These are phyloP conservation scores for Trichoderma oligosporum DNA, from an alignment of 2,329 filamentous ascomycete species.

Conservation along the genomic window DNA sequence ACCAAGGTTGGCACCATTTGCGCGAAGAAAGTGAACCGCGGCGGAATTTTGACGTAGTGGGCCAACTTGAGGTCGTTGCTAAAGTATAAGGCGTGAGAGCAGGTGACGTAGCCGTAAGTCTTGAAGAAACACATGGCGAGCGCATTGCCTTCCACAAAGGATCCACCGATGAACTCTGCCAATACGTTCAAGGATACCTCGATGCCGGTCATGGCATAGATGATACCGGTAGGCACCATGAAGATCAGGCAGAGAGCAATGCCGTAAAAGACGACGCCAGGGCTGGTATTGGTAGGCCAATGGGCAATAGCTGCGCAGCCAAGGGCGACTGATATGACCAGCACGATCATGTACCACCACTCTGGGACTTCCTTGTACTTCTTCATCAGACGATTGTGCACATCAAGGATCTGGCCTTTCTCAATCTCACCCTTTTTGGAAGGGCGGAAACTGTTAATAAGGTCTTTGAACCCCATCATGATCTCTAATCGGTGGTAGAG, in stretches of 20 bases:
- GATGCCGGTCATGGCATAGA: constrained; percentile 44
- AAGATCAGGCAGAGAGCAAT: constrained; percentile 40
- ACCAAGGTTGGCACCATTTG: constrained; percentile 45
- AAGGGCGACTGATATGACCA: constrained; percentile 30
- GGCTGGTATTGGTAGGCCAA: constrained; percentile 42
- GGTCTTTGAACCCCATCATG: constrained; percentile 11
- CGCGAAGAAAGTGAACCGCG: constrained; percentile 44
- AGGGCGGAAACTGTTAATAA: constrained; percentile 17
- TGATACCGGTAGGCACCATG: constrained; percentile 41
- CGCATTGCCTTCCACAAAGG: constrained; percentile 25
- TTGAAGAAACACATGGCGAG: constrained; percentile 28
- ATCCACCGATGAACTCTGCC: constrained; percentile 39
- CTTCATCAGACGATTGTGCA: constrained; percentile 40
- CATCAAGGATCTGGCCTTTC: constrained; percentile 27
- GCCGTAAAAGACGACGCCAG: constrained; percentile 40
- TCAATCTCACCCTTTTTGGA: constrained; percentile 6
- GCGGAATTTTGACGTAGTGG: constrained; percentile 50
- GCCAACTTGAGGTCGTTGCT: constrained; percentile 49
- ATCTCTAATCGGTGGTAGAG: constrained; percentile 15
- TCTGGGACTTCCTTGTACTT: constrained; percentile 43
- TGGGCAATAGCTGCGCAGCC: constrained; percentile 31
- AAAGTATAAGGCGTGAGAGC: constrained; percentile 42
- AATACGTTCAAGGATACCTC: constrained; percentile 41
- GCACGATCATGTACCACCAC: constrained; percentile 45
- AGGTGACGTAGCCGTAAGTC: constrained; percentile 38